Base-by-base conservation (phyloP, 2,329 filamentous ascomycete genomes). In the Ophiocordyceps unilateralis region DNA sequence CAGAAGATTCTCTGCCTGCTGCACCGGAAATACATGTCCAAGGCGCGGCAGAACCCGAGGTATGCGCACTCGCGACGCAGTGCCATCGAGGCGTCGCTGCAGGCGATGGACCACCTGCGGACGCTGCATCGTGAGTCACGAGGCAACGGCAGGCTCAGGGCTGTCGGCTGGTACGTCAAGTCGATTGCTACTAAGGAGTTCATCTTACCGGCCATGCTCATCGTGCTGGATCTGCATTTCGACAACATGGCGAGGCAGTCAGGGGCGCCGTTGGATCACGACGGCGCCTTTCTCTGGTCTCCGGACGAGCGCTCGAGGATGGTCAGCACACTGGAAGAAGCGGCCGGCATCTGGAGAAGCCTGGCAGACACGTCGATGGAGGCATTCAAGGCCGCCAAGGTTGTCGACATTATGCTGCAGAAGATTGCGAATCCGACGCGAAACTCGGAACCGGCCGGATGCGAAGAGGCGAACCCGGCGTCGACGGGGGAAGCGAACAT, bases 1-100 rank as follows among this genome's bases (percentile, higher is more conserved):
- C 78, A 93, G 49, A 94, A 93, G 62, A 83, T 87, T 17, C 72
- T 93, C 52, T 93, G 86, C 53, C 74, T 94, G 20, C 72, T 98
- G 34, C 91, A 98, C 59, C 75, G 87, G 41, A 87, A 87, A 49
- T 95, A 91, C 58, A 72, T 94, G 45, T 69, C 75, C n/a, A 75
- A 79, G 46, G 83, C 87, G 5, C 70, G 83, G 40, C 75, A 83
- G 46, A 91, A 89, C 51, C 68, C 82, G 10, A 74, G 87, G 9
- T 96, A 93, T 54, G 75, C 78, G 9, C 85, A 91, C 55, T 94
- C 87, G 3, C 76, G 89, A 24, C 78, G 80, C 36, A 81, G 79
- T 20, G 91, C 86, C 48, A 81, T 96, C 36, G 86, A 94, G 53
- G 83, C 88, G 1, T 85, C 87, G 0, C 70, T 95, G 68, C 79